These are phyloP conservation scores for Annulohypoxylon moriforme DNA, from an alignment of 495 filamentous ascomycete genomes.

Conservation along the genomic window DNA sequence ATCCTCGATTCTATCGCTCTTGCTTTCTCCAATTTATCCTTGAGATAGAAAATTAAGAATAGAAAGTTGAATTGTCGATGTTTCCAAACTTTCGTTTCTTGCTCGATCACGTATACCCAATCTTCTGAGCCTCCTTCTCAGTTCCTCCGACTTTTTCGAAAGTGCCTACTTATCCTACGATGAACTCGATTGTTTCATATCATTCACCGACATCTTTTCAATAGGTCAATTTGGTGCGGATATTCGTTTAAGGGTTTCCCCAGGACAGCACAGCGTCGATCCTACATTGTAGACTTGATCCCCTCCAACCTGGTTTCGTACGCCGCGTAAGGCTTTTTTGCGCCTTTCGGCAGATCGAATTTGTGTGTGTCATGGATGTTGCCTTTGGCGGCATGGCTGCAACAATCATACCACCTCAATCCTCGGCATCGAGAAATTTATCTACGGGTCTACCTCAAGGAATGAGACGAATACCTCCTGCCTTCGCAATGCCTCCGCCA, in stretches of 20 bases:
- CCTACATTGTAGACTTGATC: slow-evolving; percentile 16
- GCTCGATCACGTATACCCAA: slow-evolving; percentile 1
- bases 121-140: background rate
- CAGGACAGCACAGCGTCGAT: background rate
- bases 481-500: slow-evolving; percentile 52
- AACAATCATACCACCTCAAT: slow-evolving; percentile 42
- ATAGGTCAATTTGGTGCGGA: slow-evolving; percentile 13
- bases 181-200: slow-evolving; percentile 16
- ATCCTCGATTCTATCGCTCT: slow-evolving; percentile 3
- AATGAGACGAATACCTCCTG: slow-evolving; percentile 51
- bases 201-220: slow-evolving; percentile 7
- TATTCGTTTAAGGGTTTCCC: background rate
- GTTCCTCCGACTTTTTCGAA: too few relatives aligned
- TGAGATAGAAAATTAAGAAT: background rate
- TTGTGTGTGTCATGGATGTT: slow-evolving; percentile 41
- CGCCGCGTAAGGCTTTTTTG: background rate
- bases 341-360: background rate
- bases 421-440: slow-evolving; percentile 48
- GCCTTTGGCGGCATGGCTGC: slow-evolving; percentile 47
- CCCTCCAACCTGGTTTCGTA: background rate
- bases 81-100: slow-evolving; percentile 5
- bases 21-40: background rate
- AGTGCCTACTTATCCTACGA: slow-evolving; percentile 11
- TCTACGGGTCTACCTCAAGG: slow-evolving; percentile 56
- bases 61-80: slow-evolving; percentile 9